Percentiles rank a stretch among this genome's conserved stretches.
Conservation (phyloP, 2,329 filamentous ascomycete species). For the Monosporascus cannonballus region DNA sequence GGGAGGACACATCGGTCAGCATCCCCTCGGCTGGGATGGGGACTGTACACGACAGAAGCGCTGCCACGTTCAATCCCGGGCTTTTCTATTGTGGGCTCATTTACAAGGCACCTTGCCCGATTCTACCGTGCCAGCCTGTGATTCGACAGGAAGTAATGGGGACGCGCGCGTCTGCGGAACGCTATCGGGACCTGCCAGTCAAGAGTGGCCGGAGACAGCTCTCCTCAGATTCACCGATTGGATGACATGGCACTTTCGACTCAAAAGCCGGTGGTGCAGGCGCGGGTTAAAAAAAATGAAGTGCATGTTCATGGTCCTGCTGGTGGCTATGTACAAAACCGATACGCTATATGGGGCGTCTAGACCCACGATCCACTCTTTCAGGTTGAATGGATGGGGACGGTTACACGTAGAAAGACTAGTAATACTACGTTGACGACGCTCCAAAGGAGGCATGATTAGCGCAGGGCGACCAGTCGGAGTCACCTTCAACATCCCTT, state of each 20-base stretch:
- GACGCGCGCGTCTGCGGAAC: too few relatives aligned
- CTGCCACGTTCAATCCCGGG: not conserved
- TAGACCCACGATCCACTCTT: constrained; percentile 8
- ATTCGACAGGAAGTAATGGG: not conserved
- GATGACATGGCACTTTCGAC: not conserved
- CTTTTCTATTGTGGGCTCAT: not conserved
- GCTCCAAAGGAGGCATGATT: not conserved
- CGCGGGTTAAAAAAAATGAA: too few relatives aligned
- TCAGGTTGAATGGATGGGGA: constrained; percentile 6
- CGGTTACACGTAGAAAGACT: constrained; percentile 6
- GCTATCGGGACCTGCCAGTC: too few relatives aligned
- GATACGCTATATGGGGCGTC: not conserved
- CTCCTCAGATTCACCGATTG: not conserved
- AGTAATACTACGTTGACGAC: not conserved
- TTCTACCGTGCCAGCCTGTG: not conserved
- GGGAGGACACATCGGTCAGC: too few relatives aligned
- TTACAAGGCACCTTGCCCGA: not conserved
- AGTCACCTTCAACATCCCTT: not conserved
- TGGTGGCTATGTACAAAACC: not conserved
- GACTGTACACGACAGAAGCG: not conserved
- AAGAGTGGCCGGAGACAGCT: not conserved
- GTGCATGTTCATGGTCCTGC: not conserved
- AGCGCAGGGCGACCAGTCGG: not conserved
- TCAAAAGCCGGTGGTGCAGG: too few relatives aligned
- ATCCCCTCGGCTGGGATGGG: too few relatives aligned